Evolutionary conservation across 352 stramenopile species (phyloP).

Genomic region (Peronospora destructor): DNA sequence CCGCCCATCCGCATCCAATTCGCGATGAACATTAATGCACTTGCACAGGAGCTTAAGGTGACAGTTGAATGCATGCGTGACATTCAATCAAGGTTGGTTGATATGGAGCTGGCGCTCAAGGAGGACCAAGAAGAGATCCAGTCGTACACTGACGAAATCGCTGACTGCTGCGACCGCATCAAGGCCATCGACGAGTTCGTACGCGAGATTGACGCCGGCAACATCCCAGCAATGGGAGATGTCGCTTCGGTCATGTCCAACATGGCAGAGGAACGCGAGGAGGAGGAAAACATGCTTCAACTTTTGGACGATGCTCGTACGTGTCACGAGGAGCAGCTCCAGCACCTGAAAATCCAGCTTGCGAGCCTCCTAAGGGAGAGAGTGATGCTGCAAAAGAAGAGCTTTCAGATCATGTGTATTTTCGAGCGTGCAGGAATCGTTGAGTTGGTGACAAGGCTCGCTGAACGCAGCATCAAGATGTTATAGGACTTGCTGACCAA

Average conservation of each 20-base stretch:
- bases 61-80: constrained; percentile 19
- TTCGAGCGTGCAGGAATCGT: constrained; percentile 29
- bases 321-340: constrained; percentile 26
- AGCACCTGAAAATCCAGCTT: constrained; percentile 12
- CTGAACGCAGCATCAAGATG: constrained; percentile 17
- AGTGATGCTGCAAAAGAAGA: constrained; percentile 26
- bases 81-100: constrained; percentile 21
- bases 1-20: neutral
- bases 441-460: constrained; percentile 21
- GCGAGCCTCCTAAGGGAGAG: constrained; percentile 22
- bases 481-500: constrained; percentile 7
- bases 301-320: constrained; percentile 16
- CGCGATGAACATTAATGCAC: constrained; percentile 16
- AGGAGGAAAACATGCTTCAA: constrained; percentile 30
- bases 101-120: constrained; percentile 21
- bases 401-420: constrained; percentile 26
- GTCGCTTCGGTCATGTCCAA: constrained; percentile 17
- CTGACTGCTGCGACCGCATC: constrained; percentile 33
- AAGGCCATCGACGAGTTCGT: constrained; percentile 37
- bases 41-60: constrained; percentile 29
- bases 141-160: constrained; percentile 33
- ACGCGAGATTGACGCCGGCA: constrained; percentile 22
- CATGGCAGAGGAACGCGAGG: constrained; percentile 32
- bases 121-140: constrained; percentile 33
- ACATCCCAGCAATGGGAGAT: constrained; percentile 24